A percentile compares a stretch with the other conserved stretches of the same genome.
These are phyloP conservation scores for Fragosphaeria purpurea DNA, from an alignment of 2,329 filamentous ascomycete species.

Conservation along the genomic window DNA sequence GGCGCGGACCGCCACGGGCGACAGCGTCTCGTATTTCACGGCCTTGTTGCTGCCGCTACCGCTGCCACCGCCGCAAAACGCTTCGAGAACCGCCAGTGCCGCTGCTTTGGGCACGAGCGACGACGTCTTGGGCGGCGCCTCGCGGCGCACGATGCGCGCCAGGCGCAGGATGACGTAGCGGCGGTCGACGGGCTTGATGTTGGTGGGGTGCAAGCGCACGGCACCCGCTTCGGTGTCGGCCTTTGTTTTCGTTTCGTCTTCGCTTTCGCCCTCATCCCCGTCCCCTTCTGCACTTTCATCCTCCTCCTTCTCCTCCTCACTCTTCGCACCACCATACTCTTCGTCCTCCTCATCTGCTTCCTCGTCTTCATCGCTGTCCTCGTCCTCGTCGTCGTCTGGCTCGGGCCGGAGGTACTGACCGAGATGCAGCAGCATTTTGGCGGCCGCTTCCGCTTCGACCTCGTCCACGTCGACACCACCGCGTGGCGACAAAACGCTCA, in stretches of 20 bases:
- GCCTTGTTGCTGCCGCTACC: slow-evolving; percentile 41
- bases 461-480: slow-evolving; percentile 51
- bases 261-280: slow-evolving; percentile 34
- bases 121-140: slow-evolving; percentile 52
- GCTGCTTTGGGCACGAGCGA: slow-evolving; percentile 65
- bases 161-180: slow-evolving; percentile 67
- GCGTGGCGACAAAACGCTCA: slow-evolving; percentile 47
- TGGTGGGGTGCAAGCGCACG: neutral
- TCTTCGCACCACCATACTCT: slow-evolving; percentile 30
- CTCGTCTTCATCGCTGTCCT: slow-evolving; percentile 31
- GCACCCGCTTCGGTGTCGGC: neutral
- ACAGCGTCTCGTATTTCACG: slow-evolving; percentile 40
- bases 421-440: slow-evolving; percentile 76
- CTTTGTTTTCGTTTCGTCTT: slow-evolving; percentile 23
- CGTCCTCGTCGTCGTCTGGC: slow-evolving; percentile 32
- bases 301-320: slow-evolving; percentile 25
- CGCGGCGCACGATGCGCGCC: slow-evolving; percentile 67
- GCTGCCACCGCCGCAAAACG: slow-evolving; percentile 37
- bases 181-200: slow-evolving; percentile 8
- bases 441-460: slow-evolving; percentile 65
- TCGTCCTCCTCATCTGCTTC: slow-evolving; percentile 27
- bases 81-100: slow-evolving; percentile 63
- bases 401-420: slow-evolving; percentile 52
- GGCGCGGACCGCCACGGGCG: slow-evolving; percentile 43
- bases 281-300: slow-evolving; percentile 31